Percentiles rank a stretch among this genome's conserved stretches.
Evolutionary conservation across 495 filamentous ascomycete species (phyloP).

Genomic region (Penicillium cataractarum): DNA sequence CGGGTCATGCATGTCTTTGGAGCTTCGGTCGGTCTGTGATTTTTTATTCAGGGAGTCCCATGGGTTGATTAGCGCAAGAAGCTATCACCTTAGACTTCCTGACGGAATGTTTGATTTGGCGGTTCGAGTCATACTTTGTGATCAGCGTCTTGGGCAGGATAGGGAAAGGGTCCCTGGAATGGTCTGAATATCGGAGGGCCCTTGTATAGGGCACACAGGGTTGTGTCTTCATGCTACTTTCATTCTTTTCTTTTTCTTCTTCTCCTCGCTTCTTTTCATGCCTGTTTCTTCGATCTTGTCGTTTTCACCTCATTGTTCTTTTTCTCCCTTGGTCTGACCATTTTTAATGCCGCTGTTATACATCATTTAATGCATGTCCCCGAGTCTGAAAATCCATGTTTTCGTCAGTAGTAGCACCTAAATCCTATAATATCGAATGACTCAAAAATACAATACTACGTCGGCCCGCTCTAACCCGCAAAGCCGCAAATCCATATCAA

Average conservation of each 20-base stretch:
- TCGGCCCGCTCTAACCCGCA: neutral
- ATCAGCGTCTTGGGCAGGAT: conserved; percentile 27
- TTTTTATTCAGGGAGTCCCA: conserved; percentile 17
- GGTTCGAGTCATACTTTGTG: conserved; percentile 23
- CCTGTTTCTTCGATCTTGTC: conserved; percentile 21
- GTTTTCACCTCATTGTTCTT: conserved; percentile 16
- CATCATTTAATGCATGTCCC: conserved; percentile 38
- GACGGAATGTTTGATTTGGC: conserved; percentile 24
- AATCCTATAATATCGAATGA: neutral
- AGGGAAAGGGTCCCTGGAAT: conserved; percentile 15
- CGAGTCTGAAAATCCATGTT: conserved; percentile 13
- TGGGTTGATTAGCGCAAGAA: conserved; percentile 13
- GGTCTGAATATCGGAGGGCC: conserved; percentile 14
- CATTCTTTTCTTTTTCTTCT: conserved; percentile 17
- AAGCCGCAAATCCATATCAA: neutral
- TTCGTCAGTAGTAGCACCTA: neutral
- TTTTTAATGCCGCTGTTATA: conserved; percentile 27
- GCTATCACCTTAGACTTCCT: conserved; percentile 20
- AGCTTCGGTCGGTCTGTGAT: conserved; percentile 43
- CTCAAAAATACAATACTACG: neutral
- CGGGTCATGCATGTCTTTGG: conserved; percentile 46
- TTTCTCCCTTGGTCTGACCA: conserved; percentile 14
- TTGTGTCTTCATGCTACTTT: conserved; percentile 26
- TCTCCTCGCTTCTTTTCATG: conserved; percentile 8
- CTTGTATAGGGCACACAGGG: conserved; percentile 34